phyloP scores from a whole-genome alignment of 257 asterid species.

The Apocynum venetum region DNA sequence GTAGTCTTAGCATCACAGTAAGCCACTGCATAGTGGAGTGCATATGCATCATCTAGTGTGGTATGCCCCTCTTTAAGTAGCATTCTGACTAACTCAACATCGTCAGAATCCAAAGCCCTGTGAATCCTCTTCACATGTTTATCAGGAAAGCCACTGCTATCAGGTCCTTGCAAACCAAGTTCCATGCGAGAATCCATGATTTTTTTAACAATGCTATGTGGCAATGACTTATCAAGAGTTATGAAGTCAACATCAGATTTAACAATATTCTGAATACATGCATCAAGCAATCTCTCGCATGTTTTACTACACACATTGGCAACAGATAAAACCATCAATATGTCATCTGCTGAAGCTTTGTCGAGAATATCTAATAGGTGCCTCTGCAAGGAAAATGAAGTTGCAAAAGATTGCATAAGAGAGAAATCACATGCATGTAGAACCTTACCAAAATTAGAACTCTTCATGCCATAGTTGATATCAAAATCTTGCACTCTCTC shows the following conservation, averaged over 20 bases:
- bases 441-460: not conserved
- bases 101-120: slow-evolving; percentile 93
- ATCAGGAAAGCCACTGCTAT: slow-evolving; percentile 47
- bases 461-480: not conserved
- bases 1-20: slow-evolving; percentile 93
- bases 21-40: slow-evolving; percentile 94
- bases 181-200: slow-evolving; percentile 51
- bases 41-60: slow-evolving; percentile 75
- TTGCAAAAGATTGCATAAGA: not conserved
- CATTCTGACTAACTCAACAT: slow-evolving; percentile 89
- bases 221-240: slow-evolving; percentile 77
- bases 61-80: slow-evolving; percentile 82
- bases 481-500: not conserved
- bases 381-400: slow-evolving; percentile 43
- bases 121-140: slow-evolving; percentile 86
- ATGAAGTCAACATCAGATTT: slow-evolving; percentile 75
- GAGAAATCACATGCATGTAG: not conserved
- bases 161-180: slow-evolving; percentile 52
- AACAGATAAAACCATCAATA: slow-evolving; percentile 62
- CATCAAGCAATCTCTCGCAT: slow-evolving; percentile 55
- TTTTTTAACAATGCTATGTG: slow-evolving; percentile 56
- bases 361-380: slow-evolving; percentile 61
- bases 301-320: slow-evolving; percentile 55
- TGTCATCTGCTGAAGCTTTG: slow-evolving; percentile 76
- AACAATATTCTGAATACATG: slow-evolving; percentile 63